These are phyloP conservation scores for Cladorrhinum samala DNA, from an alignment of 495 filamentous ascomycete genomes.

Conservation along the genomic window DNA sequence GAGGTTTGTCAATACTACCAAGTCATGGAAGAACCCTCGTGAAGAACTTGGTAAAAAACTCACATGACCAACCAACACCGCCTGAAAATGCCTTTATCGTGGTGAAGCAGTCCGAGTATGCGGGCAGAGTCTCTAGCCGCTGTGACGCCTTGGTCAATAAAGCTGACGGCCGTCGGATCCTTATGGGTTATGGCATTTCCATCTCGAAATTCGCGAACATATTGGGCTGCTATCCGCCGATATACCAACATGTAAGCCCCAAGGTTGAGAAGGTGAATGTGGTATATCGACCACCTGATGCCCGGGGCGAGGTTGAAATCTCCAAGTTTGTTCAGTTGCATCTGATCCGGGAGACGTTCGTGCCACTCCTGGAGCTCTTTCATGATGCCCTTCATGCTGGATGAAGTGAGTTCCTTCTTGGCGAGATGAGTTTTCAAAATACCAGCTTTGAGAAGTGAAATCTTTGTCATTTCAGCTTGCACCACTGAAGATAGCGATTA, in stretches of 20 bases:
- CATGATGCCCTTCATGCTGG: constrained; percentile 18
- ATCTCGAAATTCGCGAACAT: constrained; percentile 4
- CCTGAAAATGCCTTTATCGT: constrained; percentile 23
- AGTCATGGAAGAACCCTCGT: not conserved
- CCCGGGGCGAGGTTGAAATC: constrained; percentile 4
- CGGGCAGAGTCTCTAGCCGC: constrained; percentile 24
- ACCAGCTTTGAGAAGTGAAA: constrained; percentile 24
- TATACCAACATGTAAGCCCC: constrained; percentile 31
- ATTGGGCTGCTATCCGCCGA: constrained; percentile 23
- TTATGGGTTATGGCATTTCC: not conserved
- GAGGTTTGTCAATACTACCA: not conserved
- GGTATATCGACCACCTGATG: constrained; percentile 24
- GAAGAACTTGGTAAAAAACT: not conserved
- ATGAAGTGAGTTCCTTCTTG: constrained; percentile 16
- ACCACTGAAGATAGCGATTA: constrained; percentile 13
- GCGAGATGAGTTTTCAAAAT: constrained; percentile 25
- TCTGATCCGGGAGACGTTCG: constrained; percentile 12
- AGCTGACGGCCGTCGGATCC: constrained; percentile 4
- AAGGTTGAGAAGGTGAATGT: constrained; percentile 29
- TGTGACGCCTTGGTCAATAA: constrained; percentile 15
- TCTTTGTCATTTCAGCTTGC: constrained; percentile 28
- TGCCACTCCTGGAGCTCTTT: constrained; percentile 22
- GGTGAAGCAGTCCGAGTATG: constrained; percentile 21
- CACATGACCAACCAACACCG: constrained; percentile 33
- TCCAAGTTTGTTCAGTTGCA: constrained; percentile 13